phyloP scores from a whole-genome alignment of 805 yeast species.

The Metschnikowia hibisci region DNA sequence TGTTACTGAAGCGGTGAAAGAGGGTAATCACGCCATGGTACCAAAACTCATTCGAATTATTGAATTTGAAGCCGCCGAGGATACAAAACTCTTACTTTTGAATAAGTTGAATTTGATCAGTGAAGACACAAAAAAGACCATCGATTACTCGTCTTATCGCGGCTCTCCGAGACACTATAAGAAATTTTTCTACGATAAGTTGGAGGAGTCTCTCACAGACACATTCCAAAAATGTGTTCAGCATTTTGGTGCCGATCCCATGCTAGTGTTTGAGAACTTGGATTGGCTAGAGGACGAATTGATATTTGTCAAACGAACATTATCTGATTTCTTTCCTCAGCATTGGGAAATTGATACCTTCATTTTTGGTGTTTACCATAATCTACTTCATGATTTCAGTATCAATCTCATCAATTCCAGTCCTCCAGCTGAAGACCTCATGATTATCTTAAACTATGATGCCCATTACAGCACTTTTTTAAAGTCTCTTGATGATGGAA shows the following conservation, averaged over 20 bases:
- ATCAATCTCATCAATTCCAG: constrained; percentile 60
- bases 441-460: constrained; percentile 74
- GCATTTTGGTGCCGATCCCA: constrained; percentile 45
- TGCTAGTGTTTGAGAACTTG: constrained; percentile 62
- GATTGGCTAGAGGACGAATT: constrained; percentile 85
- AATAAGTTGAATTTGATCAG: constrained; percentile 25
- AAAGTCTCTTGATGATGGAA: constrained; percentile 27
- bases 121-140: constrained; percentile 16
- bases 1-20: constrained; percentile 68
- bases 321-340: constrained; percentile 59
- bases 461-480: constrained; percentile 50
- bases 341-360: constrained; percentile 70
- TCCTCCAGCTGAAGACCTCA: constrained; percentile 74
- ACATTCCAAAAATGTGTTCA: constrained; percentile 65
- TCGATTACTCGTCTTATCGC: constrained; percentile 30
- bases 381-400: constrained; percentile 60
- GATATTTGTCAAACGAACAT: constrained; percentile 55
- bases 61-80: constrained; percentile 78
- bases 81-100: constrained; percentile 45
- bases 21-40: constrained; percentile 62
- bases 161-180: constrained; percentile 54
- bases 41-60: constrained; percentile 72
- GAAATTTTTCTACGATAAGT: constrained; percentile 52
- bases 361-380: constrained; percentile 63
- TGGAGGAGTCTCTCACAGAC: constrained; percentile 58